Evolutionary conservation across 192 early-diverging fungal species (phyloP).

Genomic region (Entophlyctis luteolus): DNA sequence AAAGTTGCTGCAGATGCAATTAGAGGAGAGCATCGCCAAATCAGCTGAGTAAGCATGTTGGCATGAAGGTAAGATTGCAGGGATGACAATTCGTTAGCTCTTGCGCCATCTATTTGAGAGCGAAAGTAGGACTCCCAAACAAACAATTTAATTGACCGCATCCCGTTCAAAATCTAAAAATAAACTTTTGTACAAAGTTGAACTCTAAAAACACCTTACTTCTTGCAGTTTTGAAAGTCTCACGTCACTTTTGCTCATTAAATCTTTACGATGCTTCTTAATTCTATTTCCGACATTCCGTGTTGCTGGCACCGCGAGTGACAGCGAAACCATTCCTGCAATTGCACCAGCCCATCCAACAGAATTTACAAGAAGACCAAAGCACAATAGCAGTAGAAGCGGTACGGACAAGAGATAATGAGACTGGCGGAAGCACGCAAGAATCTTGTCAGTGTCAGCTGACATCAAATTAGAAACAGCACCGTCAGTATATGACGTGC

Average conservation of each 20-base stretch:
- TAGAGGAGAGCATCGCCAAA: slow-evolving; percentile 53
- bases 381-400: slow-evolving; percentile 16
- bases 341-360: slow-evolving; percentile 17
- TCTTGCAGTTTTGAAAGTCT: slow-evolving; percentile 17
- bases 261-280: slow-evolving; percentile 10
- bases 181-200: background rate
- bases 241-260: slow-evolving; percentile 15
- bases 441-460: slow-evolving; percentile 25
- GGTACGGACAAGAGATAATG: slow-evolving; percentile 29
- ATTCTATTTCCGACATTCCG: slow-evolving; percentile 13
- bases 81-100: slow-evolving; percentile 25
- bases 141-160: slow-evolving; percentile 41
- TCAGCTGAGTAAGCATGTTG: slow-evolving; percentile 35
- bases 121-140: slow-evolving; percentile 39
- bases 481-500: background rate
- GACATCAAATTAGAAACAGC: slow-evolving; percentile 28
- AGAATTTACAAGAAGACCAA: slow-evolving; percentile 1
- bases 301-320: slow-evolving; percentile 25
- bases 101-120: background rate
- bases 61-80: slow-evolving; percentile 12
- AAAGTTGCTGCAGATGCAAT: slow-evolving; percentile 53
- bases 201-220: background rate
- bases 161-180: slow-evolving; percentile 49
- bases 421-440: slow-evolving; percentile 27
- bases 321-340: slow-evolving; percentile 19